Evolutionary conservation across 2,329 filamentous ascomycete species (phyloP), one percentile per base, ranked within the genome.

Genomic region (Orbilia quercus): DNA sequence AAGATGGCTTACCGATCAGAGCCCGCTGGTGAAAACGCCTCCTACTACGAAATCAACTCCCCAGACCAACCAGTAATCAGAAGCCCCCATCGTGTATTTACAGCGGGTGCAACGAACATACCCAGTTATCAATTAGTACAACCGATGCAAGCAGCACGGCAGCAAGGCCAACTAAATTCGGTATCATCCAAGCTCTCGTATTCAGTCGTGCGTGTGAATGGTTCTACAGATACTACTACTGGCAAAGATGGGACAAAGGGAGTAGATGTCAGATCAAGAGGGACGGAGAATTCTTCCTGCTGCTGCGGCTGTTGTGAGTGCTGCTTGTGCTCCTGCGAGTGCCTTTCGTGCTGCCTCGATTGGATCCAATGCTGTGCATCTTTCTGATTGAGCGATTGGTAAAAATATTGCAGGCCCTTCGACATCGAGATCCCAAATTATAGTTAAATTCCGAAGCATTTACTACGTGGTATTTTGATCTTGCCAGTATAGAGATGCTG

Each of bases 1-100:
- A 57, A 57, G 44, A 57, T 57, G 53, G 44, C n/a, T 25, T 57
- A 18, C 28, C 53, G 44, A 57, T 9, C 53, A 57, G 28, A 11
- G 6, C 9, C 2, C 48, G 11, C 11, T 4, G 53, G 53, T 20
- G 53, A 57, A 44, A 57, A 57, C 18, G 53, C 53, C 31, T 57
- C 53, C 36, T 57, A 57, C 20, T 57, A 57, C 20, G 53, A 36
- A 57, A 44, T 16, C 31, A 7, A 7, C 6, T 5, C 7, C 53
- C 53, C 42, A 25, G 44, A 57, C 16, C 53, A 57, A 18, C 53
- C 53, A 36, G 44, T 36, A 18, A 40, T 57, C 36, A 42, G 34
- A 23, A 16, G 16, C 23, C 53, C 53, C 16, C 34, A 34, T 23
- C 34, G 18, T 1, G 53, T 36, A 9, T 44, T 42, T 16, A 57